Conservation (phyloP, 2,329 filamentous ascomycete species). For the Botrytis hyacinthi region DNA sequence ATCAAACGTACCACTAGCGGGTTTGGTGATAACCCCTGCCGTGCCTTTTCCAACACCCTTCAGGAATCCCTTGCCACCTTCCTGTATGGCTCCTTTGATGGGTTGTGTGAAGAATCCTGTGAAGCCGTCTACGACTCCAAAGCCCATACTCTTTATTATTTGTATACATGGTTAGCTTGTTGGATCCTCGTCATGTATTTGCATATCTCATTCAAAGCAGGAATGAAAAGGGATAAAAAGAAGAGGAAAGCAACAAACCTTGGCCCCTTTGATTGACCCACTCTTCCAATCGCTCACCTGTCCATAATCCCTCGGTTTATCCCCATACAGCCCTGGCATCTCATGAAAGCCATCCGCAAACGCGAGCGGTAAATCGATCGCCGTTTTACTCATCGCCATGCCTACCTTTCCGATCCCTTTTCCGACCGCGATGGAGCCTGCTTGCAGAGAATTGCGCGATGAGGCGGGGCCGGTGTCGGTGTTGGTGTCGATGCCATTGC, state of each 20-base stretch:
- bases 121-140: background rate
- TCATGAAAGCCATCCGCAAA: conserved; percentile 4
- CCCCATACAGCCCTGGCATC: background rate
- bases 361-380: background rate
- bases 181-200: background rate
- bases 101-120: conserved; percentile 3
- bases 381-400: conserved; percentile 1
- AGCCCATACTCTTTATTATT: background rate
- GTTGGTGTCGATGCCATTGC: background rate
- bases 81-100: background rate
- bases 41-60: conserved; percentile 1
- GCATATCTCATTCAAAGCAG: background rate
- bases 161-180: background rate
- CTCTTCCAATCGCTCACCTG: conserved; percentile 5
- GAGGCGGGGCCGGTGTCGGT: background rate
- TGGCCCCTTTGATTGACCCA: background rate
- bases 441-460: background rate
- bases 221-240: too few relatives aligned
- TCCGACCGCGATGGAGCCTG: conserved; percentile 11
- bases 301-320: background rate
- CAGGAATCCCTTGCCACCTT: background rate
- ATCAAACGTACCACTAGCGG: background rate
- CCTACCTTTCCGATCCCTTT: conserved; percentile 16
- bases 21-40: background rate
- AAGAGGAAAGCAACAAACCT: background rate